Percentiles rank a stretch among this genome's conserved stretches.
Conservation (phyloP, 2,329 filamentous ascomycete species). For the Anisogramma anomala region DNA sequence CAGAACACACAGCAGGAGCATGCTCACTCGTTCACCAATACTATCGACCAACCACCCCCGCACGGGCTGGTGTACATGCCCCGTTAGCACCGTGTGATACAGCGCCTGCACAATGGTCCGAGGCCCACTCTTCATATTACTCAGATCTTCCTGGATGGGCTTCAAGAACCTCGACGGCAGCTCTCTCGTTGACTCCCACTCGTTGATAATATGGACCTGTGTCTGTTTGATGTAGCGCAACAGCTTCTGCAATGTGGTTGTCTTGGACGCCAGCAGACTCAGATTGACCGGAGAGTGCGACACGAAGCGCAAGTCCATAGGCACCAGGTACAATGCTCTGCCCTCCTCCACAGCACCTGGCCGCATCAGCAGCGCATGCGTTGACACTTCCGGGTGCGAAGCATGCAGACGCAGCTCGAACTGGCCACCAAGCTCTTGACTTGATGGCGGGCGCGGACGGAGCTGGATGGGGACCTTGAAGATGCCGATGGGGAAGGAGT, state of each 20-base stretch:
- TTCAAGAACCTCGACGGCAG: constrained; percentile 67
- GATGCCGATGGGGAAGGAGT: constrained; percentile 68
- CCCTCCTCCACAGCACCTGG: constrained; percentile 27
- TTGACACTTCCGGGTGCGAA: constrained; percentile 63
- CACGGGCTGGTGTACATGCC: constrained; percentile 62
- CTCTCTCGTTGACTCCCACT: constrained; percentile 75
- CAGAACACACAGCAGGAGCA: not conserved
- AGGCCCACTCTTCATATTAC: constrained; percentile 46
- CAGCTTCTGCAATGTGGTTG: constrained; percentile 77
- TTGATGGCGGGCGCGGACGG: constrained; percentile 6
- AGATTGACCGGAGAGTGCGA: constrained; percentile 68
- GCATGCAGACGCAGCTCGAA: constrained; percentile 47
- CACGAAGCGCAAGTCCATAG: constrained; percentile 75
- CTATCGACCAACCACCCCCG: constrained; percentile 84
- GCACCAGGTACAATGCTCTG: constrained; percentile 47
- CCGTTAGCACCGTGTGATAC: constrained; percentile 76
- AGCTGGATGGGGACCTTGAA: constrained; percentile 28
- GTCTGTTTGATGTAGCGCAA: constrained; percentile 75
- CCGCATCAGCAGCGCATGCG: constrained; percentile 57
- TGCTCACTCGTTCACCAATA: constrained; percentile 60
- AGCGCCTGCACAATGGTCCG: constrained; percentile 59
- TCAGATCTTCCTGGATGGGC: constrained; percentile 64
- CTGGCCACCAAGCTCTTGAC: constrained; percentile 13
- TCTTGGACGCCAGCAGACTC: constrained; percentile 73
- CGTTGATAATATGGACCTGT: constrained; percentile 63